These are phyloP conservation scores for Phaseolus lunatus DNA, from an alignment of 306 rosid genomes.

Conservation along the genomic window DNA sequence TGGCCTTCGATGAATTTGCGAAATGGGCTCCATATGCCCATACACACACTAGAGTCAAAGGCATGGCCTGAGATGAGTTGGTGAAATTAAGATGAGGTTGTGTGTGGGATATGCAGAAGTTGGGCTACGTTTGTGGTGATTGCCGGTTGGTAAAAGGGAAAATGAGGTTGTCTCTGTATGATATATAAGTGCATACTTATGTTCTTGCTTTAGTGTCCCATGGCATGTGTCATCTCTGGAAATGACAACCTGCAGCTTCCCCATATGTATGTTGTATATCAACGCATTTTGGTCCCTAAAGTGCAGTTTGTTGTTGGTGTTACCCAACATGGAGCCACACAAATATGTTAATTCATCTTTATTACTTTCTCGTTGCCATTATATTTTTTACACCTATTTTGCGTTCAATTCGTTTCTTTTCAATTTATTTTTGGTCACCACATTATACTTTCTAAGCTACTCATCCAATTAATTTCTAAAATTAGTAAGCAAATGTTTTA, in stretches of 20 bases:
- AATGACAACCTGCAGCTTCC: slow-evolving; percentile 6
- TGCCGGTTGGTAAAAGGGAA: slow-evolving; percentile 49
- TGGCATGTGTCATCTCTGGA: slow-evolving; percentile 50
- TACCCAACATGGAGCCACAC: not conserved
- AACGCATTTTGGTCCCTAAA: slow-evolving; percentile 16
- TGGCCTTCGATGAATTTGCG: not conserved
- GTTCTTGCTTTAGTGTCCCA: slow-evolving; percentile 31
- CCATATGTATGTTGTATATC: slow-evolving; percentile 6
- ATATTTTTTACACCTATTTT: too few species aligned
- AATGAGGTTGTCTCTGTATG: not conserved
- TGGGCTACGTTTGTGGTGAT: slow-evolving; percentile 39
- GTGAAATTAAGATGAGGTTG: slow-evolving; percentile 30
- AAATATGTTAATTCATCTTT: too few species aligned
- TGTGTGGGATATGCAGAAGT: slow-evolving; percentile 37
- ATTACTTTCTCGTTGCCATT: too few species aligned
- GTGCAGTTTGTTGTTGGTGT: not conserved
- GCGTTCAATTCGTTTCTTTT: too few species aligned
- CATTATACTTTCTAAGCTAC: too few species aligned
- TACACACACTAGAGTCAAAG: not conserved
- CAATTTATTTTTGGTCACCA: too few species aligned
- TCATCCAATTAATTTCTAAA: too few species aligned
- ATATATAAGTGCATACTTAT: not conserved
- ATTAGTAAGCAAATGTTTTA: too few species aligned
- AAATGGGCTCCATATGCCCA: slow-evolving; percentile 40
- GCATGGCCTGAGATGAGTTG: not conserved